Evolutionary conservation across 352 stramenopile genomes (phyloP).

Genomic region (Phytophthora sp.): DNA sequence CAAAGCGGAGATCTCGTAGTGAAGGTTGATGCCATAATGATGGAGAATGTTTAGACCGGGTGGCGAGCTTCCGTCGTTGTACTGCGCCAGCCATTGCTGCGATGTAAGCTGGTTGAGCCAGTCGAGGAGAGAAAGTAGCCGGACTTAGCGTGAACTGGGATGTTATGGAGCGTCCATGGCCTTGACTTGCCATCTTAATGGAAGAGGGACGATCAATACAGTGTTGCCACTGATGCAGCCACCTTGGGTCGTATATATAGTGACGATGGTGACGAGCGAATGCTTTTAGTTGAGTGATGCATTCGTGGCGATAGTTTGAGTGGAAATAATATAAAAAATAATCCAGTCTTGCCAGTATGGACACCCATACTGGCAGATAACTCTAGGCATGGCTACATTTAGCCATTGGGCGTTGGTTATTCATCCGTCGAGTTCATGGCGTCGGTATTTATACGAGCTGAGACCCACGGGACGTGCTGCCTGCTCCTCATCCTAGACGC

Average conservation of each 20-base stretch:
- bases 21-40: conserved; percentile 31
- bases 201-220: no score
- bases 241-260: no score
- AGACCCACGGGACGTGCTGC: conserved; percentile 12
- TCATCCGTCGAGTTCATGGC: neutral
- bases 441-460: conserved; percentile 31
- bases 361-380: no score
- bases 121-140: conserved; percentile 6
- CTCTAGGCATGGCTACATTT: no score
- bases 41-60: neutral
- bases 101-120: conserved; percentile 19
- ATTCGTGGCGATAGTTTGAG: no score
- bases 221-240: neutral
- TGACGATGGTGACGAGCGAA: no score
- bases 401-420: conserved; percentile 18
- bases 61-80: conserved; percentile 17
- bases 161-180: conserved; percentile 6
- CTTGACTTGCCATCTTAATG: conserved; percentile 13
- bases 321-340: no score
- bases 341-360: no score
- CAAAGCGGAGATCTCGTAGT: conserved; percentile 45
- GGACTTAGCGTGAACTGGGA: conserved; percentile 6
- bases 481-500: neutral
- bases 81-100: conserved; percentile 18
- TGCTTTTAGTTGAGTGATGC: no score